Base-by-base conservation (phyloP, 2,329 filamentous ascomycete genomes). In the Hypoxylon sp. region DNA sequence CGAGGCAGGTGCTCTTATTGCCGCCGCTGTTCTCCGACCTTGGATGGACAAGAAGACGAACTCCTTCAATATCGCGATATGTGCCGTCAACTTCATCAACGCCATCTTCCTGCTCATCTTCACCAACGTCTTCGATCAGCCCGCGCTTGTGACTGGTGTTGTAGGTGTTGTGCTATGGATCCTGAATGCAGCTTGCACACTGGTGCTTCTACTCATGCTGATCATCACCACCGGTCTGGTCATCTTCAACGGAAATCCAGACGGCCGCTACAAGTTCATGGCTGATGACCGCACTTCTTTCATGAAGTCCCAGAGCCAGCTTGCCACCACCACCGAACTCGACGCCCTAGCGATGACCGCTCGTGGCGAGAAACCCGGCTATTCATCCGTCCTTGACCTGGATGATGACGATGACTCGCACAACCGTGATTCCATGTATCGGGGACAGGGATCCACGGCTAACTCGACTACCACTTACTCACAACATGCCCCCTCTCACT, bases 21-120 rank as follows among this genome's bases (percentile, higher is more conserved):
- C 81, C 20, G 89, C 93, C 59, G 91, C 89, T 64, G 90, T 97
- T 56, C 82, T 97, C 71, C 90, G 93, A 64, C 95, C 95, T 16
- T 98, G 93, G 91, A 98, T 98, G 95, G 95, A 97, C 84, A 97
- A 97, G 88, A 95, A 94, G 82, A 97, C 93, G 66, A 98, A 97
- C 79, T 90, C 90, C 49, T 97, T 97, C 85, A 97, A 97, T 81
- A 97, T 98, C 74, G 87, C 93, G 65, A 97, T 97, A 73, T 91
- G 89, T 67, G 91, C 88, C 46, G 85, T 97, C 79, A 97, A 97
- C 83, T 97, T 97, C 78, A 78, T 97, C 74, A 97, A 96, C 80
- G 87, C 91, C 59, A 89, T 97, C 77, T 96, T 97, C 83, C 82
- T 97, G 32, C 84, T 98, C 59, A 87, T 97, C 73, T 97, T 97